Evolutionary conservation across 805 yeast genomes (phyloP), one percentile per base, ranked within the genome.

Genomic region (Candida lessepsii): DNA sequence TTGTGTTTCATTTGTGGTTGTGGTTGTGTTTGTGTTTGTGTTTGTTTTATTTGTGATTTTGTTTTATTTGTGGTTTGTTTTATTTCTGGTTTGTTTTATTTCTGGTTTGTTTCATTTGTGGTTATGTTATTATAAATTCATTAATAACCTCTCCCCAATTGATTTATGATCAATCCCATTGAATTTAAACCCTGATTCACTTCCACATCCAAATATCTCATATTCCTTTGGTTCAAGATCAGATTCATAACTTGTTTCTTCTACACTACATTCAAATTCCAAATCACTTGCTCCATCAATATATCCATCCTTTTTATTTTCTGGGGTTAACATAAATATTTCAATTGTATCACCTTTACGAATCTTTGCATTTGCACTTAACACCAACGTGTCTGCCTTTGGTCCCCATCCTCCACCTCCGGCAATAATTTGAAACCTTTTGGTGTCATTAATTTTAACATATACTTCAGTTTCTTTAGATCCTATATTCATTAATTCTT

Each of bases 331-430:
- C 74, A 69, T 70, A 52, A 45, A 67, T 50, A 78, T 77, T 45
- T 70, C 65, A 29, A 78, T 58, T 27, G 54, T 51, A 47, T 70
- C 73, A n/a, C 81, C 81, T n/a, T 52, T 58, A 2, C 40, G 40
- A 5, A 73, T 50, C 16, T 61, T 52, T 1, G 81, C 81, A 2
- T 71, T 72, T 1, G 86, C 81, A 20, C 83, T 83, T 9, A 83
- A 54, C 1, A 79, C 89, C n/a, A 83, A 65, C 54, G 80, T 75
- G 24, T 76, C 76, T 2, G 84, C 80, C 41, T 82, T 75, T 20
- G 80, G 76, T 1, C 87, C 86, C 88, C 88, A 83, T 2, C 82
- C 80, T 2, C 87, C 83, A 2, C 89, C 89, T 3, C 89, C 89
- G 4, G 86, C 89, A 25, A 79, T 67, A 15, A 83, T 80, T 51